Conservation (phyloP, 345 rosid genomes). For the Theobroma cacao region DNA sequence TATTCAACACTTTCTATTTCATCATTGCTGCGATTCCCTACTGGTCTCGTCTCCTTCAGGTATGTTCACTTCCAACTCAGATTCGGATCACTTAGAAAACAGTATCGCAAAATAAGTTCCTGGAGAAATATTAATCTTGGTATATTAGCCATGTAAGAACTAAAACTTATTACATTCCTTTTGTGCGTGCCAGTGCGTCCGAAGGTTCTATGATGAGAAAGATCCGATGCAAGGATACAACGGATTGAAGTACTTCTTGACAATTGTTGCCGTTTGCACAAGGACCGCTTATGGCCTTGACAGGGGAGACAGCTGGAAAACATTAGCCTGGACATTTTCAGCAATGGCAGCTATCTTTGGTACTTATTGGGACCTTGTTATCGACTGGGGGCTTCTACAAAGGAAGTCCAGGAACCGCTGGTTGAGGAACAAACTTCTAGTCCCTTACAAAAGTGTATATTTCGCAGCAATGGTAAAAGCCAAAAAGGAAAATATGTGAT, state of each 20-base stretch:
- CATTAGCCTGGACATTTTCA: conserved; percentile 43
- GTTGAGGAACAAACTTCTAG: conserved; percentile 68
- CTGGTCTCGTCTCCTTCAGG: conserved; percentile 59
- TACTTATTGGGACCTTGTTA: conserved; percentile 65
- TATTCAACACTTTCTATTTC: conserved; percentile 42
- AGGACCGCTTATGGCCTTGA: conserved; percentile 47
- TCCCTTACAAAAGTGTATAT: conserved; percentile 43
- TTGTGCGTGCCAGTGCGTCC: conserved; percentile 35
- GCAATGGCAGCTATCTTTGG: conserved; percentile 35
- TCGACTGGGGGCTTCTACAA: conserved; percentile 68
- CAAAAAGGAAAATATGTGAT: background rate
- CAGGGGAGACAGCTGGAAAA: conserved; percentile 30
- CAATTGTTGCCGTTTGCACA: conserved; percentile 51
- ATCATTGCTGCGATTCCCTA: conserved; percentile 60
- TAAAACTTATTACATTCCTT: background rate
- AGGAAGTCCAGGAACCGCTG: conserved; percentile 41
- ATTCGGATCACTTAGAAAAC: background rate
- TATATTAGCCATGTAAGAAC: background rate
- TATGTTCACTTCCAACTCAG: background rate
- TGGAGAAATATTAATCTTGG: background rate
- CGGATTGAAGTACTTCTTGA: conserved; percentile 49
- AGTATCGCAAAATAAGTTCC: too few species aligned
- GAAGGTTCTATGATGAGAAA: conserved; percentile 54
- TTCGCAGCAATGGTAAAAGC: conserved; percentile 45
- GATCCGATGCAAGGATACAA: conserved; percentile 52